These are phyloP conservation scores for Phialophora macrospora DNA, from an alignment of 2,329 filamentous ascomycete species.

Conservation along the genomic window DNA sequence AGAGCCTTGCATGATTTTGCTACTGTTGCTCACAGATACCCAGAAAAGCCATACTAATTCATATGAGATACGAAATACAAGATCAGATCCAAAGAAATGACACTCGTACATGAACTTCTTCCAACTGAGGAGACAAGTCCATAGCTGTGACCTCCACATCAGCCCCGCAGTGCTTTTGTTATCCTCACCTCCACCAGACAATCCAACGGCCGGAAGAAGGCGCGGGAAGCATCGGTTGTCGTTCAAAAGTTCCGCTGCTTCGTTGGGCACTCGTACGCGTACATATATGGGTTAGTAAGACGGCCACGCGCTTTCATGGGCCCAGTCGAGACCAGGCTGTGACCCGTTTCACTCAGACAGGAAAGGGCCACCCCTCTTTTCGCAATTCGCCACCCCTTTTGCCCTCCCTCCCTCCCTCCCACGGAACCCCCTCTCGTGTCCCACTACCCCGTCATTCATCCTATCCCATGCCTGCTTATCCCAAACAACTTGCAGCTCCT, in stretches of 20 bases:
- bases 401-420: not conserved
- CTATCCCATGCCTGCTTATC: constrained; percentile 16
- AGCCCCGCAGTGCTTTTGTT: not conserved
- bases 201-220: not conserved
- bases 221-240: not conserved
- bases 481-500: constrained; percentile 3
- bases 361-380: constrained; percentile 8
- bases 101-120: not conserved
- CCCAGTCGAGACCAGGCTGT: constrained; percentile 7
- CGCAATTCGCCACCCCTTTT: constrained; percentile 26
- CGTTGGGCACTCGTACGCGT: not conserved
- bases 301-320: not conserved
- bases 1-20: constrained; percentile 20
- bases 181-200: not conserved
- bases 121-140: not conserved
- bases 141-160: not conserved
- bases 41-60: constrained; percentile 16
- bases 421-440: not conserved
- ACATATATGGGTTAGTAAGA: constrained; percentile 8
- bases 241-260: not conserved
- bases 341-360: constrained; percentile 10
- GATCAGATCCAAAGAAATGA: not conserved
- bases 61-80: constrained; percentile 15
- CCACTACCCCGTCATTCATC: not conserved
- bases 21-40: constrained; percentile 13